A percentile compares a stretch with the other conserved stretches of the same genome.
These are phyloP conservation scores for Nemania diffusa DNA, from an alignment of 2,329 filamentous ascomycete genomes.

Conservation along the genomic window DNA sequence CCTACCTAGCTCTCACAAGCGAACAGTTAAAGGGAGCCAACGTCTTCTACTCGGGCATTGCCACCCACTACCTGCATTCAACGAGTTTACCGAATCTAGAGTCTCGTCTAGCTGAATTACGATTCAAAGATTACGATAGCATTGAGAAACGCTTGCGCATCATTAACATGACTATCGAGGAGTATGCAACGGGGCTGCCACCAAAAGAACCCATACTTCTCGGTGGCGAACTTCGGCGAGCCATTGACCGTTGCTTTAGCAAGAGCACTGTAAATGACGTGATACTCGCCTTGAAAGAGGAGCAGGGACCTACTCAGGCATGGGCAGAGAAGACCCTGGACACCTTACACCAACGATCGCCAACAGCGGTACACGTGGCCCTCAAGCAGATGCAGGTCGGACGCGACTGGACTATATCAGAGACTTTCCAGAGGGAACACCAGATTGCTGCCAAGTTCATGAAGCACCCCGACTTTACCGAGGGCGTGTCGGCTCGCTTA, in stretches of 20 bases:
- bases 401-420: slow-evolving; percentile 78
- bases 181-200: slow-evolving; percentile 88
- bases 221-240: slow-evolving; percentile 75
- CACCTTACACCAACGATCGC: slow-evolving; percentile 81
- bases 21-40: slow-evolving; percentile 84
- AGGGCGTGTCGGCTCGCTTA: slow-evolving; percentile 86
- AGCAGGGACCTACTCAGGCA: slow-evolving; percentile 63
- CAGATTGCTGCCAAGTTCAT: slow-evolving; percentile 89
- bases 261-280: slow-evolving; percentile 76
- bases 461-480: slow-evolving; percentile 88
- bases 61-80: slow-evolving; percentile 96
- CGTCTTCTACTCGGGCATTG: slow-evolving; percentile 89
- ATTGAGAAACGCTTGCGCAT: slow-evolving; percentile 72
- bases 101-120: slow-evolving; percentile 85
- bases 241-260: slow-evolving; percentile 86
- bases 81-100: slow-evolving; percentile 84
- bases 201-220: slow-evolving; percentile 75
- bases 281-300: slow-evolving; percentile 68
- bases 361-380: slow-evolving; percentile 86
- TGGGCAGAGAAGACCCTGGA: slow-evolving; percentile 85
- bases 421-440: slow-evolving; percentile 88
- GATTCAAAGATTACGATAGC: slow-evolving; percentile 81
- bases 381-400: slow-evolving; percentile 84
- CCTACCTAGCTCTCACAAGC: slow-evolving; percentile 92
- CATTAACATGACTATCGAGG: slow-evolving; percentile 89